phyloP scores from a whole-genome alignment of 176 grass and related monocot species.

The Hsuehochloa calcarea region DNA sequence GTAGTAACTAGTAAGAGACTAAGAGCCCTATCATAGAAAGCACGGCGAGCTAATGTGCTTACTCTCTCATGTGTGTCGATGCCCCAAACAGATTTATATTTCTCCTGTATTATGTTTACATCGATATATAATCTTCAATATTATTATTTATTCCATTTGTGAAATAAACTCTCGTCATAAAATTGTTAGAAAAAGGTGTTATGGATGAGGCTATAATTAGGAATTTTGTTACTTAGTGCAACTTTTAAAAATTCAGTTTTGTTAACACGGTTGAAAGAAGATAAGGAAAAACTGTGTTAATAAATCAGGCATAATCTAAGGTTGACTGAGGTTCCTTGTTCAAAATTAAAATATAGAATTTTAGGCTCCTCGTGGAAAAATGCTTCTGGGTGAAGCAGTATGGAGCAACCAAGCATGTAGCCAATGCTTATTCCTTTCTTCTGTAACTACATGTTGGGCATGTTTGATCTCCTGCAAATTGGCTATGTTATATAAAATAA shows the following conservation, averaged over 20 bases:
- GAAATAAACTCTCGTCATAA: neutral
- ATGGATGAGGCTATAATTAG: neutral
- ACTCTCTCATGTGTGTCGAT: neutral
- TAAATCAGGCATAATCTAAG: neutral
- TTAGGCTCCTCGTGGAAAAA: neutral
- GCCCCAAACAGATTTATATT: neutral
- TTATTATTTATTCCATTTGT: neutral
- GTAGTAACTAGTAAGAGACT: neutral
- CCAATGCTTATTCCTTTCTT: neutral
- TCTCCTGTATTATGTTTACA: neutral
- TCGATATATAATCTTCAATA: neutral
- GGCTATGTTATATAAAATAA: neutral
- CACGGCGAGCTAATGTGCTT: neutral
- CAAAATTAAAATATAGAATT: neutral
- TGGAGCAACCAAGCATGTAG: neutral
- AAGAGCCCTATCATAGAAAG: neutral
- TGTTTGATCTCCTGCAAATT: neutral
- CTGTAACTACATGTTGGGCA: neutral
- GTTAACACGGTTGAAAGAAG: neutral
- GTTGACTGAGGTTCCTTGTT: neutral
- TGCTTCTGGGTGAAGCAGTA: neutral
- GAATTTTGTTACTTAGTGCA: neutral
- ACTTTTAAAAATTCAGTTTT: constrained; percentile 22
- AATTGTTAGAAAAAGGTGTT: neutral
- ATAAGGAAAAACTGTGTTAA: neutral